Evolutionary conservation across 2,329 filamentous ascomycete species (phyloP).

Genomic region (Ascochyta lentis): DNA sequence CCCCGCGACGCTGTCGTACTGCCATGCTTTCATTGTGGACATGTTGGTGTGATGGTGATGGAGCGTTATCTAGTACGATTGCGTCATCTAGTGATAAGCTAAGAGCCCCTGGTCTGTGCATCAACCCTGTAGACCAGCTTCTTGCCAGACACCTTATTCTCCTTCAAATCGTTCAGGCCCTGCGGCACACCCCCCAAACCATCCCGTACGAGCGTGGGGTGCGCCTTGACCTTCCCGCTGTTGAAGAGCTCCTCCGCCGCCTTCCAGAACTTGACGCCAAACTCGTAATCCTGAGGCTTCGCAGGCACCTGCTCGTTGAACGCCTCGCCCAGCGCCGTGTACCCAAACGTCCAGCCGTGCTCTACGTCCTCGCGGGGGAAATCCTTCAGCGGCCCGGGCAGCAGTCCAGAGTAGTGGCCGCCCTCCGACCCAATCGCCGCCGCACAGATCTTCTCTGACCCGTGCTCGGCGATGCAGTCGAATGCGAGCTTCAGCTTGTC

Average conservation of each 20-base stretch:
- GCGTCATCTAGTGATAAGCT: constrained; percentile 8
- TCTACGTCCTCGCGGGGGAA: constrained; percentile 55
- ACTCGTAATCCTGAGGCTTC: constrained; percentile 36
- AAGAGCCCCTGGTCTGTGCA: no score
- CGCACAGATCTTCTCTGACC: constrained; percentile 25
- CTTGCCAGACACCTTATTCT: constrained; percentile 42
- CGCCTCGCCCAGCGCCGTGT: constrained; percentile 52
- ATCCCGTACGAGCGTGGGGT: constrained; percentile 36
- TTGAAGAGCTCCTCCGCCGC: constrained; percentile 32
- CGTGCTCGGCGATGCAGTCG: constrained; percentile 54
- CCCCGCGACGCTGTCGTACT: constrained; percentile 56
- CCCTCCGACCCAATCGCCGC: constrained; percentile 33
- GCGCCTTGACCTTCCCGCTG: constrained; percentile 42
- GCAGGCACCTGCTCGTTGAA: constrained; percentile 42
- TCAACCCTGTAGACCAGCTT: constrained; percentile 44
- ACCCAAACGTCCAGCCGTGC: constrained; percentile 50
- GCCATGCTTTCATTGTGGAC: constrained; percentile 64
- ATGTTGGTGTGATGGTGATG: constrained; percentile 23
- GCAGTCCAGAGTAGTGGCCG: constrained; percentile 27
- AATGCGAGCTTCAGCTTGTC: constrained; percentile 55
- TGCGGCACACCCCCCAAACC: constrained; percentile 41
- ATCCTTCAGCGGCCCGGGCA: constrained; percentile 28
- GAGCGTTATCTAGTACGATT: neutral
- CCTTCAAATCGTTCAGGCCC: constrained; percentile 42
- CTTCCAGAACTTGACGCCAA: constrained; percentile 36